Evolutionary conservation across 2,329 filamentous ascomycete genomes (phyloP), one percentile per base, ranked within the genome.

Genomic region (Hymenoscyphus repandus): DNA sequence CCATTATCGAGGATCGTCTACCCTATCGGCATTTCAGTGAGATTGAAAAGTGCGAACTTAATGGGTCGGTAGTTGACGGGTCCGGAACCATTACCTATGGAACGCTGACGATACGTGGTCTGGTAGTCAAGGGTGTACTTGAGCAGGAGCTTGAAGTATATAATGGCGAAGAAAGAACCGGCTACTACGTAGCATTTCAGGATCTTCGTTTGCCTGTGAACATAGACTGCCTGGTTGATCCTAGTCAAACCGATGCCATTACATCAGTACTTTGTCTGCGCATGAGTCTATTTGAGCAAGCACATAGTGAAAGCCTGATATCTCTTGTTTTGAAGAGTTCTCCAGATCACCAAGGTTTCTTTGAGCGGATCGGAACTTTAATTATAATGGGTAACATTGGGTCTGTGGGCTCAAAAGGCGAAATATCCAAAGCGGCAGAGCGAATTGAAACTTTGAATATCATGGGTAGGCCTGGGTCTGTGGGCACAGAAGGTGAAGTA

Each of bases 311-410:
- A 12, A 5, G 31, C 7, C 3, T 47, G 22, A 33, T 47, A n/a
- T 47, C 36, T 10, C 45, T 47, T 31, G 45, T 47, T 47, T 31
- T 47, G 13, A 47, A 32, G 36, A n/a, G 15, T 10, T 47, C 45
- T n/a, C 10, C 45, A 2, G 34, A 15, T 7, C 30, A 27, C 27
- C 36, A 18, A 15, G 37, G 30, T 5, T 40, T 12, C 30, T 41
- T 40, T 33, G 36, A 47, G 27, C 36, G 36, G 9, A 47, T 47
- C 10, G 45, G 36, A 7, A 10, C 45, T 31, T 30, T 47, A 31
- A 30, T 33, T 18, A 40, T 47, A 7, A 39, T 13, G 12, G 36
- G 34, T 18, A 31, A 17, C 9, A 12, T 33, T 15, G 33, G 22
- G 13, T 20, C 27, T 31, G 45, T 47, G n/a, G 45, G 33, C 18